Evolutionary conservation across 2,329 filamentous ascomycete genomes (phyloP).

Genomic region (Lachnellula willkommii): DNA sequence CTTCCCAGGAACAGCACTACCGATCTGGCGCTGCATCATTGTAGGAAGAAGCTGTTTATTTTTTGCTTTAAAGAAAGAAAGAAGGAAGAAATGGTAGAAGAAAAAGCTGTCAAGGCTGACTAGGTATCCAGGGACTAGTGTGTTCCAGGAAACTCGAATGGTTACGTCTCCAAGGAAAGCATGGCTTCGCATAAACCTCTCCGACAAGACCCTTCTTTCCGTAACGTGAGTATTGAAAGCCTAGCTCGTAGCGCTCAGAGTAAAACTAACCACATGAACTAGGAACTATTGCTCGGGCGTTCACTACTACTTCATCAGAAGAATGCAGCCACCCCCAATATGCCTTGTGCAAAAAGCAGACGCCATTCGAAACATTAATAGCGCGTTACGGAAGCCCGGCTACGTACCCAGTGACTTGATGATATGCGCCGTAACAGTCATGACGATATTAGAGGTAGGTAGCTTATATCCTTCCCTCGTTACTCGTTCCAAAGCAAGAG

Average conservation of each 20-base stretch:
- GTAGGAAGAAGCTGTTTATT: not conserved
- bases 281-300: slow-evolving; percentile 9
- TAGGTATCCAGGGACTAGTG: slow-evolving; percentile 4
- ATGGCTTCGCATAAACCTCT: slow-evolving; percentile 13
- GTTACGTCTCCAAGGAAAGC: slow-evolving; percentile 3
- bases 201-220: slow-evolving; percentile 10
- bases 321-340: not conserved
- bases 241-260: not conserved
- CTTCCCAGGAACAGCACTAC: slow-evolving; percentile 7
- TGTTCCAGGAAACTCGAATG: slow-evolving; percentile 14
- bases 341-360: slow-evolving; percentile 6
- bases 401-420: slow-evolving; percentile 3
- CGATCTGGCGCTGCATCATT: slow-evolving; percentile 10
- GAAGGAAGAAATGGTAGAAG: not conserved
- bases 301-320: slow-evolving; percentile 10
- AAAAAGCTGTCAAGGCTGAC: not conserved
- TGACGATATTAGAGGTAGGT: slow-evolving; percentile 10
- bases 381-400: not conserved
- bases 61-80: not conserved
- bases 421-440: slow-evolving; percentile 9
- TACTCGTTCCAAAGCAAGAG: not conserved
- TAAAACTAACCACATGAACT: not conserved
- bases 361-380: slow-evolving; percentile 11
- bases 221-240: slow-evolving; percentile 6
- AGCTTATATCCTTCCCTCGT: too few relatives aligned